A percentile compares a stretch with the other conserved stretches of the same genome.
These are phyloP conservation scores for Epicoccum sorghinum DNA, from an alignment of 2,329 filamentous ascomycete species.

Conservation along the genomic window DNA sequence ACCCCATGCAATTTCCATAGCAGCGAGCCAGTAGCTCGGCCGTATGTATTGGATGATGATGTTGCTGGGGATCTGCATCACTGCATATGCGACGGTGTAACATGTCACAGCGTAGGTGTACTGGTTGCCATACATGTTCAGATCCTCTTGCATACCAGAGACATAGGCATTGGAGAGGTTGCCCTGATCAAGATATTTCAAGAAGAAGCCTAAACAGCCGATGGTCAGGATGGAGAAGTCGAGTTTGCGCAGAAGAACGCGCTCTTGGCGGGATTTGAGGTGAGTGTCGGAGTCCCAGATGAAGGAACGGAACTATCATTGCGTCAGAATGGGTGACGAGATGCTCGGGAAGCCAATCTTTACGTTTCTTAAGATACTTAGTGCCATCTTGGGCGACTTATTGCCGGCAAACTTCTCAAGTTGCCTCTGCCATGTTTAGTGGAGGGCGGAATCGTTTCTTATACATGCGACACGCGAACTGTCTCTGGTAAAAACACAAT, in stretches of 20 bases:
- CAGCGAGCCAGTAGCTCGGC: slow-evolving; percentile 2
- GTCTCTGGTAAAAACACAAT: background rate
- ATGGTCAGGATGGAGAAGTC: slow-evolving; percentile 56
- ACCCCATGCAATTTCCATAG: slow-evolving; percentile 5
- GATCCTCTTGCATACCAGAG: slow-evolving; percentile 6
- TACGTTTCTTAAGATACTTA: background rate
- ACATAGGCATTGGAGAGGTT: slow-evolving; percentile 3
- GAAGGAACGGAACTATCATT: slow-evolving; percentile 15
- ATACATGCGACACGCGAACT: background rate
- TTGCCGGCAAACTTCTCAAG: background rate
- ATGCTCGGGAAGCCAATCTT: background rate
- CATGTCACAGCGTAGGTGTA: slow-evolving; percentile 6
- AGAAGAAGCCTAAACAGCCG: slow-evolving; percentile 16
- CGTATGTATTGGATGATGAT: slow-evolving; percentile 9
- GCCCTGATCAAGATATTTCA: slow-evolving; percentile 16
- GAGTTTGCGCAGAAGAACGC: slow-evolving; percentile 53
- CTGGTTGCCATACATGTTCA: slow-evolving; percentile 4
- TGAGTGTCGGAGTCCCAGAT: slow-evolving; percentile 23
- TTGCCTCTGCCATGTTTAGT: too few relatives aligned
- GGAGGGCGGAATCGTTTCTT: background rate
- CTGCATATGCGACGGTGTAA: slow-evolving; percentile 2
- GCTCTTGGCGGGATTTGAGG: slow-evolving; percentile 28
- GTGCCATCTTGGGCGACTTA: background rate
- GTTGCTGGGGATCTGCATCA: slow-evolving; percentile 6
- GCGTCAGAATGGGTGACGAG: background rate